Base-by-base conservation (phyloP, 768 basidiomycete genomes). In the Rhodotorula sphaerocarpa region DNA sequence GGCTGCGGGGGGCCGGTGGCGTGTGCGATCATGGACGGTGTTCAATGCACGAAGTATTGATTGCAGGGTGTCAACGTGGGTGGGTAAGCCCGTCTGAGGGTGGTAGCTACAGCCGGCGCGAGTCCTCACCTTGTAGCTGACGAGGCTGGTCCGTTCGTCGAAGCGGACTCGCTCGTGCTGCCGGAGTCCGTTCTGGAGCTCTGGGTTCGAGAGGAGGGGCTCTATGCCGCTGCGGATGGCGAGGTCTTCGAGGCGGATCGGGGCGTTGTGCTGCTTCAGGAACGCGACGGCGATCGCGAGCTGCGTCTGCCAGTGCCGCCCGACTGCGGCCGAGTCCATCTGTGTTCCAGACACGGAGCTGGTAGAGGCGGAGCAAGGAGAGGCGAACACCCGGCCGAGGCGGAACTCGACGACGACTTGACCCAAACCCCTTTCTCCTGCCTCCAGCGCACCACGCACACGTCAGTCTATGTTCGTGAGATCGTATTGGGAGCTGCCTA, bases 161-260 rank as follows among this genome's bases (percentile, higher is more conserved):
- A 84, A 85, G 42, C 81, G 75, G 46, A 95, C 83, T 51, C 83
- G 81, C 56, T 90, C 88, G 69, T 93, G 91, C 1, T 81, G 77
- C 73, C 79, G 83, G 78, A 95, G 90, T 70, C 86, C 86, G 73
- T 90, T 86, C 7, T 88, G 79, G 16, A 92, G 80, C 6, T 83
- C 76, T 14, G 69, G 59, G 72, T 92, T 87, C 12, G 83, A 82
- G 66, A 87, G 83, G 5, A 93, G 76, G 14, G 88, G 86, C 3
- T 72, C 69, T 48, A 86, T 85, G 70, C 82, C 82, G 1, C 86
- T 87, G 25, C 86, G 79, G 46, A 91, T 84, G 3, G 90, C 87
- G 50, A 93, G 79, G 73, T 93, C 90, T 74, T 91, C 85, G 50
- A 92, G 76, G 6, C 90, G 84, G 81, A 88, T 88, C 16, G 90